A percentile compares a stretch with the other conserved stretches of the same genome.
Evolutionary conservation across 2,329 filamentous ascomycete genomes (phyloP).

Genomic region (Fusarium camptoceras): DNA sequence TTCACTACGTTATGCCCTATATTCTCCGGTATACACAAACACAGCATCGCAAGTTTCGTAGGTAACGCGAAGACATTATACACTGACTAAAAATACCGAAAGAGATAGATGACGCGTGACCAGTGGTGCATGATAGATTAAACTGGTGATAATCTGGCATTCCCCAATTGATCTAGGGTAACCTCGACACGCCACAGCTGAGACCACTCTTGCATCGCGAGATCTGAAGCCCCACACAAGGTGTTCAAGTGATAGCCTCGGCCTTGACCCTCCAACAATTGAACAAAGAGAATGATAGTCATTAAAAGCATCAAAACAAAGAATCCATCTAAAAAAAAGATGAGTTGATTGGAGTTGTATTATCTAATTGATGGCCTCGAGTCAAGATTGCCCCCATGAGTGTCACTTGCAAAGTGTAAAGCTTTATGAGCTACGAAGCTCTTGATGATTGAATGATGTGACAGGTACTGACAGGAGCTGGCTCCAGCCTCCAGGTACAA

Average conservation of each 20-base stretch:
- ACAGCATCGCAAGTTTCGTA: too few relatives aligned
- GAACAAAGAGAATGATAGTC: neutral
- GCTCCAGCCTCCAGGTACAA: slow-evolving; percentile 45
- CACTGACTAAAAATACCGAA: neutral
- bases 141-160: slow-evolving; percentile 14
- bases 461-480: slow-evolving; percentile 21
- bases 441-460: slow-evolving; percentile 40
- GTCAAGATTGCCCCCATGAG: neutral
- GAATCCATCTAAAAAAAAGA: neutral
- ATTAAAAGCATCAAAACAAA: neutral
- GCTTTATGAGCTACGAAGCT: neutral
- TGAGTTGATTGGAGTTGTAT: neutral
- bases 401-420: neutral
- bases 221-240: slow-evolving; percentile 31
- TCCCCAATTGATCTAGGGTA: slow-evolving; percentile 33
- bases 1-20: neutral
- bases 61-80: too few relatives aligned
- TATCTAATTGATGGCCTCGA: neutral
- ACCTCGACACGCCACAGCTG: slow-evolving; percentile 34
- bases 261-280: slow-evolving; percentile 5
- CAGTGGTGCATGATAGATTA: neutral
- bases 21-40: neutral
- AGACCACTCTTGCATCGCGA: slow-evolving; percentile 34
- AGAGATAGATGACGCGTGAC: slow-evolving; percentile 5
- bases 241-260: slow-evolving; percentile 38